Conservation (phyloP, 2,329 filamentous ascomycete species). For the Ascocoryne sarcoides region DNA sequence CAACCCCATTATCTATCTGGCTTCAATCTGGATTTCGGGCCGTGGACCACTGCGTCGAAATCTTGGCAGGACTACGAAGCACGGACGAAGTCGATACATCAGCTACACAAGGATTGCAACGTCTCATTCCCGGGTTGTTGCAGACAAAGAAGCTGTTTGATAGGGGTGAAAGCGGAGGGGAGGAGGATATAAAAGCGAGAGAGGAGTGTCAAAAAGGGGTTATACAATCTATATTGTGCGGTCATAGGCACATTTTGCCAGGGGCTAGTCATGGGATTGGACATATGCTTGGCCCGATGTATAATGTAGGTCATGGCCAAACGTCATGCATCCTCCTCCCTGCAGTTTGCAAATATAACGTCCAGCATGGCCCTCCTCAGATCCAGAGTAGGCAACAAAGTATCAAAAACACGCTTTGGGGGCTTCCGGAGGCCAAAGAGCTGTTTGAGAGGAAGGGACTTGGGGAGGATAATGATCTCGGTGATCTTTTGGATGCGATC, state of each 20-base stretch:
- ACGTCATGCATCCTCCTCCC: conserved; percentile 41
- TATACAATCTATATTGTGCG: too few species aligned
- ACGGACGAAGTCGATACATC: conserved; percentile 1
- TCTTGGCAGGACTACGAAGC: conserved; percentile 22
- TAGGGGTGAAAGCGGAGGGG: too few species aligned
- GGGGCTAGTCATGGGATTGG: too few species aligned
- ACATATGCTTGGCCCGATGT: too few species aligned
- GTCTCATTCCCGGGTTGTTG: conserved; percentile 1
- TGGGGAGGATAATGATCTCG: conserved; percentile 34
- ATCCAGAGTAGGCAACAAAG: conserved; percentile 24
- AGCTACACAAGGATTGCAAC: background rate
- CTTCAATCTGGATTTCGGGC: conserved; percentile 45
- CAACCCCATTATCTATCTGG: conserved; percentile 44
- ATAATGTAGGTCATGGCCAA: conserved; percentile 28
- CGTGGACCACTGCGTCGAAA: conserved; percentile 48
- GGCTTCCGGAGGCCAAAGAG: conserved; percentile 36
- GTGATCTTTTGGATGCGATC: too few species aligned
- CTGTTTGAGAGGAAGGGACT: background rate
- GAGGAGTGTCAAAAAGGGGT: too few species aligned
- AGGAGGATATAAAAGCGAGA: too few species aligned
- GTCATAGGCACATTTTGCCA: too few species aligned
- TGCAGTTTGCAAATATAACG: conserved; percentile 46
- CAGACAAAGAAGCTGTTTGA: background rate
- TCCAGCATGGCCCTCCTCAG: conserved; percentile 8
- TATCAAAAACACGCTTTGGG: conserved; percentile 34